Conservation (phyloP, 1,284 basidiomycete species). For the Dichomitus squalens region DNA sequence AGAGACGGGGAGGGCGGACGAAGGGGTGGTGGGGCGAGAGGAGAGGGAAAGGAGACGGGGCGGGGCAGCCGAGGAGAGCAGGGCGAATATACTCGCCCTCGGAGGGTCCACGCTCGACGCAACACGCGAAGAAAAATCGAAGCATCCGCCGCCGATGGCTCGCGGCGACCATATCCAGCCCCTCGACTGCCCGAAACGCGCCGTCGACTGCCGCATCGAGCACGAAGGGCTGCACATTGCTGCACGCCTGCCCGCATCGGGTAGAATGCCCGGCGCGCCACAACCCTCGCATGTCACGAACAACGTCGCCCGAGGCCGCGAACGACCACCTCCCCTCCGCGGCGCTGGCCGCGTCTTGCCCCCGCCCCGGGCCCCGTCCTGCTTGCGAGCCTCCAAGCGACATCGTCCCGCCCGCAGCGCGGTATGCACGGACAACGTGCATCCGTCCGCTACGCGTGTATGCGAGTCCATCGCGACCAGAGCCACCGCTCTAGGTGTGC, state of each 20-base stretch:
- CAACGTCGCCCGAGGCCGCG: constrained; percentile 1
- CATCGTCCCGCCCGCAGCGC: neutral
- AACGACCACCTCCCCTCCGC: neutral
- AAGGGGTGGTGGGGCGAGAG: constrained; percentile 1
- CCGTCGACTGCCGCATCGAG: neutral
- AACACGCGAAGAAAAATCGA: constrained; percentile 13
- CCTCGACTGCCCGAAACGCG: neutral
- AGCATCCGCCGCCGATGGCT: constrained; percentile 3
- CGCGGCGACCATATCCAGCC: constrained; percentile 8
- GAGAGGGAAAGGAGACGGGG: constrained; percentile 4
- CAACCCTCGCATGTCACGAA: constrained; percentile 4
- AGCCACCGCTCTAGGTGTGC: neutral
- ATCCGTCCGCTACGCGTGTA: neutral
- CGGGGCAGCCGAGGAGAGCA: constrained; percentile 5
- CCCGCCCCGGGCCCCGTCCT: neutral
- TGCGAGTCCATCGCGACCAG: neutral
- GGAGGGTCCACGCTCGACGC: neutral
- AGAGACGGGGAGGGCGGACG: constrained; percentile 7
- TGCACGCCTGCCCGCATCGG: constrained; percentile 6
- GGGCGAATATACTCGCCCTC: constrained; percentile 5
- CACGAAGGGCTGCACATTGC: neutral
- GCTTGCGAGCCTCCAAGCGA: neutral
- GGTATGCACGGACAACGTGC: neutral
- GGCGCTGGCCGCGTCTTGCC: neutral
- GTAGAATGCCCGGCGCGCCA: constrained; percentile 14